Evolutionary conservation across 2,329 filamentous ascomycete genomes (phyloP).

Genomic region (Tolypocladium album): DNA sequence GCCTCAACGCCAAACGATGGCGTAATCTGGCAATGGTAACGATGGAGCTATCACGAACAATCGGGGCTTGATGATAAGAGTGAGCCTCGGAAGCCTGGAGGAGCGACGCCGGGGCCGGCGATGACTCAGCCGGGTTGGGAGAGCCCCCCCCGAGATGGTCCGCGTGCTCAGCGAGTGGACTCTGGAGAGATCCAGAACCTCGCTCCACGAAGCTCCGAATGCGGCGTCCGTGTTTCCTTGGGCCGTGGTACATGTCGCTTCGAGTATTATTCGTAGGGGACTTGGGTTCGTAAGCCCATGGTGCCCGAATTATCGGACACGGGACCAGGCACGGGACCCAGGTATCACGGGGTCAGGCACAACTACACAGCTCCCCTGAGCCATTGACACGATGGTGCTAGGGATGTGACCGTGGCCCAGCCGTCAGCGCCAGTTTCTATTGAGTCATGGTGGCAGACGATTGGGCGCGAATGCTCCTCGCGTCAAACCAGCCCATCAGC

Average conservation of each 20-base stretch:
- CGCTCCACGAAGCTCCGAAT: background rate
- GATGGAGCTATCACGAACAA: background rate
- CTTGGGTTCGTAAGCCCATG: too few species aligned
- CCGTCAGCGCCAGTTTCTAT: background rate
- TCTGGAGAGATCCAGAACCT: background rate
- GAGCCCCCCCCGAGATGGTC: background rate
- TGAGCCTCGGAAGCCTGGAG: background rate
- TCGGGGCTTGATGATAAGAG: background rate
- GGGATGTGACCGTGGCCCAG: background rate
- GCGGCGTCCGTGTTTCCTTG: background rate
- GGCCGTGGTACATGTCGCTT: background rate
- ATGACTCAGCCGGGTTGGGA: background rate
- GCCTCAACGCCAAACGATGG: background rate
- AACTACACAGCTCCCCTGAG: background rate
- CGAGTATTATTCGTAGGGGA: too few species aligned
- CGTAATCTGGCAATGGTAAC: background rate
- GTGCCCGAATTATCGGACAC: background rate
- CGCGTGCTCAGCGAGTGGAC: background rate
- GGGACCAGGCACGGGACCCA: background rate
- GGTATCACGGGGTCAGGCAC: background rate
- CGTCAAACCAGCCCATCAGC: background rate
- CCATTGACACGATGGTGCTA: background rate
- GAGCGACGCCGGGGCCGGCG: background rate
- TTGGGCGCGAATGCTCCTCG: background rate
- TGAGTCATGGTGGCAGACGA: background rate